These are phyloP conservation scores for Pseudogymnoascus sp. DNA, from an alignment of 2,329 filamentous ascomycete genomes.

Conservation along the genomic window DNA sequence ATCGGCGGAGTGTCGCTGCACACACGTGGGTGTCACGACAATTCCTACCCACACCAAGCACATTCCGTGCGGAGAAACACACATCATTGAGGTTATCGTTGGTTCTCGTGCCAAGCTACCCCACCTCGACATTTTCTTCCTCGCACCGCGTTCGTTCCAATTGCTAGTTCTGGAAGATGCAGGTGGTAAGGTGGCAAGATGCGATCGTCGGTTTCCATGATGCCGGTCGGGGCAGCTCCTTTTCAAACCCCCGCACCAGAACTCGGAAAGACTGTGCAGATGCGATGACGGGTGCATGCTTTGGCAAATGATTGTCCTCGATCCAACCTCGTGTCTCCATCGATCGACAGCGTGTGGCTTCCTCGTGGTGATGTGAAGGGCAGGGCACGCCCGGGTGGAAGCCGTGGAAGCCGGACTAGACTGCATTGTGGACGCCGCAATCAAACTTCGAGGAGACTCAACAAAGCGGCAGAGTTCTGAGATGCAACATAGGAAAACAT, in stretches of 20 bases:
- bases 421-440: neutral
- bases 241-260: neutral
- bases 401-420: constrained; percentile 2
- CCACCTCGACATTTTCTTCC: neutral
- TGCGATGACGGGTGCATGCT: neutral
- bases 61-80: neutral
- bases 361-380: neutral
- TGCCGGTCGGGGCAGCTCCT: neutral
- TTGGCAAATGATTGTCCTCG: neutral
- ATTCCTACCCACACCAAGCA: neutral
- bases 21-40: neutral
- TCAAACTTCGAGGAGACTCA: neutral
- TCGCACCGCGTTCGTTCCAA: neutral
- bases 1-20: neutral
- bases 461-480: neutral
- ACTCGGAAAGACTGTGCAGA: neutral
- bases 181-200: neutral
- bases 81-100: neutral
- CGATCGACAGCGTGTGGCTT: neutral
- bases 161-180: neutral
- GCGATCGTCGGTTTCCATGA: neutral
- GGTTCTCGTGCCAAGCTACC: neutral
- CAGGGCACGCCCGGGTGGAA: neutral
- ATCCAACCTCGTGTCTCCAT: neutral
- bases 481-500: neutral